phyloP scores from a whole-genome alignment of 1,284 basidiomycete genomes.

The Xanthoconium separans region DNA sequence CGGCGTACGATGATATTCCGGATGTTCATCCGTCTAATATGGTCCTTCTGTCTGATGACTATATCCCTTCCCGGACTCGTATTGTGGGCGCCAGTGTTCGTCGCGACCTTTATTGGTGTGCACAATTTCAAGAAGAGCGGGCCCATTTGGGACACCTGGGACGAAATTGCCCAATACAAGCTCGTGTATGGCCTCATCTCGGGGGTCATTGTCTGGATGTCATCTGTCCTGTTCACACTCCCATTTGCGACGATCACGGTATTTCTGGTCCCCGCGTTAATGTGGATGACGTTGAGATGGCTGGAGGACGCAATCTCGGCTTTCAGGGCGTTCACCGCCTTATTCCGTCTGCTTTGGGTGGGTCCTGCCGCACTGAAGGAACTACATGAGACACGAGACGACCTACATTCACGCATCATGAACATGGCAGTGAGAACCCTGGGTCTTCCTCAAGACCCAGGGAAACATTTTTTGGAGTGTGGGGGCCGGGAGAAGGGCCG shows the following conservation, averaged over 20 bases:
- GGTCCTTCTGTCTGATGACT: conserved; percentile 64
- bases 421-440: conserved; percentile 59
- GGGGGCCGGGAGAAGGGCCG: conserved; percentile 69
- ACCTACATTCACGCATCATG: conserved; percentile 62
- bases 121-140: conserved; percentile 74
- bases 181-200: conserved; percentile 77
- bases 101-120: conserved; percentile 62
- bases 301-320: conserved; percentile 79
- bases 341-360: conserved; percentile 64
- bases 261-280: conserved; percentile 62
- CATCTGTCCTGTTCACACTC: conserved; percentile 54
- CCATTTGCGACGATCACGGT: conserved; percentile 56
- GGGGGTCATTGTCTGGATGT: conserved; percentile 64
- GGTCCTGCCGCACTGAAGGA: conserved; percentile 53
- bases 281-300: conserved; percentile 89
- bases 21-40: conserved; percentile 60
- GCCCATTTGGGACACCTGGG: conserved; percentile 78
- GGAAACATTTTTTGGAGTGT: conserved; percentile 54
- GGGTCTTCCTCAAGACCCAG: conserved; percentile 67
- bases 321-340: conserved; percentile 65
- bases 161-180: conserved; percentile 88
- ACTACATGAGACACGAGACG: conserved; percentile 52
- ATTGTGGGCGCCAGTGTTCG: conserved; percentile 77
- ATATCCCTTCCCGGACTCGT: conserved; percentile 79
- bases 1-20: conserved; percentile 52